Base-by-base conservation (phyloP, 306 rosid genomes). In the Amphicarpaea edgeworthii region DNA sequence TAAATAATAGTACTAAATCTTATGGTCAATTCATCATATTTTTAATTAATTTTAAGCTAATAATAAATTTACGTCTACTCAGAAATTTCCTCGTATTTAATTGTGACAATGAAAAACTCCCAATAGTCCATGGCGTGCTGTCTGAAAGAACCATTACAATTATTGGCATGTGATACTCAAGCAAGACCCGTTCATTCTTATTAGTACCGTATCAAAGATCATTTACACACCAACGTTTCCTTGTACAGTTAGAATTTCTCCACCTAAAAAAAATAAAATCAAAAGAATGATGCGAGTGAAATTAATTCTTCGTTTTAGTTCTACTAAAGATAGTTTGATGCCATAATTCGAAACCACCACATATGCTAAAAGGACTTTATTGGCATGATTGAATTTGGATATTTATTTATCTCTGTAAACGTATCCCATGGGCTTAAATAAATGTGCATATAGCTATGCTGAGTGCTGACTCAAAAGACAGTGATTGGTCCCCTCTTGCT, bases 401-500 rank as follows among this genome's bases (percentile, higher is more conserved):
- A 73, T 57, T 58, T 45, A 46, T 55, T 58, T n/a, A n/a, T 58
- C 51, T 30, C 23, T 28, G 17, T 69, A 6, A 57, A 60, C 51
- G 53, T 68, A 68, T 42, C 9, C 6, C 26, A 57, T 28, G 3
- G 43, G 63, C 14, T 32, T 68, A 20, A 55, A 42, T 19, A 40
- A 68, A 55, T 68, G 70, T 46, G 70, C 32, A 46, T 42, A 59
- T 76, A 53, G 68, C 61, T 16, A 53, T 8, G 77, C 51, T 65
- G 46, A 55, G 70, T 65, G 79, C 72, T 60, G 62, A 51, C 82
- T 16, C 45, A 30, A 59, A 28, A 19, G 49, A 40, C 65, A 49
- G 66, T 61, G 57, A 68, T 80, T 73, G 83, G 83, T 82, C 73
- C 58, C 64, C 82, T 19, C 73, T 55, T 19, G n/a, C n/a, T n/a